Base-by-base conservation (phyloP, 805 yeast species). In the Yarrowia bubula region DNA sequence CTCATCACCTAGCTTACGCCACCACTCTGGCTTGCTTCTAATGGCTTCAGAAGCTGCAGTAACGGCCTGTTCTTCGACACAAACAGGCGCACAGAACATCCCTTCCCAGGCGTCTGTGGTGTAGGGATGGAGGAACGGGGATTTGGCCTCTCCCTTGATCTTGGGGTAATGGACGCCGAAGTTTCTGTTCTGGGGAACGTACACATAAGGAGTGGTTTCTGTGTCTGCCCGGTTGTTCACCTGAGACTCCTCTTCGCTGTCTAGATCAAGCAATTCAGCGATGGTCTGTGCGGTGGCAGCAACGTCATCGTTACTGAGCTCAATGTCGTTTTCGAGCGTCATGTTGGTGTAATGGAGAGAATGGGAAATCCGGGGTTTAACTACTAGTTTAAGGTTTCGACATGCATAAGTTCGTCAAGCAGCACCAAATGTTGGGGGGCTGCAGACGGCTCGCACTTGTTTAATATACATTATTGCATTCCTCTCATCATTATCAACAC, bases 11-110 rank as follows among this genome's bases (percentile, higher is more conserved):
- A 65, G 69, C 62, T 75, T 75, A 1, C 50, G 13, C 67, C 70
- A 66, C 79, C 78, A 76, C 9, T 73, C 68, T 9, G 73, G 74
- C 66, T 74, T 76, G 22, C 22, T 48, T 8, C 77, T 70, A 15
- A 75, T 71, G 11, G 51, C 43, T 13, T 58, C 51, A 3, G 51
- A 43, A 4, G 51, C 48, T 3, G 39, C 64, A 8, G 0, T 42
- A 9, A 58, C 28, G 1, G 22, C 42, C 64, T 43, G 51, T 43
- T 58, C 64, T 15, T 58, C 64, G n/a, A 58, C 35, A 31, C 50
- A 33, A 2, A 58, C n/a, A 7, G 64, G 50, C 6, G 41, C 13
- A 15, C 15, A 17, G 46, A 15, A 58, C 17, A 33, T 42, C 6
- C n/a, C 17, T 0, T 47, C 47, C 61, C 61, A 55, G 7, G 38